These are phyloP conservation scores for Agaricus sinodeliciosus DNA, from an alignment of 768 basidiomycete genomes.

Conservation along the genomic window DNA sequence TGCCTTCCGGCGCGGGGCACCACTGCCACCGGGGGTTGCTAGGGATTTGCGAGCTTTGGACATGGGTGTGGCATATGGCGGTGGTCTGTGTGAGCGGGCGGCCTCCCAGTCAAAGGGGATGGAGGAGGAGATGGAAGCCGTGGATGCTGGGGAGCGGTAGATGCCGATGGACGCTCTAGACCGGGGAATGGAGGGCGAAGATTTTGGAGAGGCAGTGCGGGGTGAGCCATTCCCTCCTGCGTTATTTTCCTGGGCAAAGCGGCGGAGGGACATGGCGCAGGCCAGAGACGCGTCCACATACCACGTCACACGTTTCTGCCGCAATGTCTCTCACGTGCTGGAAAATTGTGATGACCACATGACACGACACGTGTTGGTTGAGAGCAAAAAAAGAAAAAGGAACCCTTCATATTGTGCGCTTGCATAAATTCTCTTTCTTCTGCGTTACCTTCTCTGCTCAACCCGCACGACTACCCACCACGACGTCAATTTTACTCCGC, in stretches of 20 bases:
- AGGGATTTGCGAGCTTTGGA: slow-evolving; percentile 40
- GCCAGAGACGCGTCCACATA: background rate
- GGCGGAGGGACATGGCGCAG: slow-evolving; percentile 49
- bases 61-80: slow-evolving; percentile 65
- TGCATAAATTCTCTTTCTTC: slow-evolving; percentile 15
- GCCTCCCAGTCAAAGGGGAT: slow-evolving; percentile 86
- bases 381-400: slow-evolving; percentile 40
- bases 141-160: slow-evolving; percentile 54
- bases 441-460: slow-evolving; percentile 19
- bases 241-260: slow-evolving; percentile 48
- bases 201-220: slow-evolving; percentile 22
- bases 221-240: slow-evolving; percentile 21
- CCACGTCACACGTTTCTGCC: slow-evolving; percentile 11
- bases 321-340: slow-evolving; percentile 19
- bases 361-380: slow-evolving; percentile 38
- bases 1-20: slow-evolving; percentile 40
- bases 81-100: slow-evolving; percentile 58
- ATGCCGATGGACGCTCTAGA: slow-evolving; percentile 42
- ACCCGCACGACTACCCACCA: slow-evolving; percentile 30
- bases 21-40: slow-evolving; percentile 17
- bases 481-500: slow-evolving; percentile 54
- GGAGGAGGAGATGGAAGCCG: slow-evolving; percentile 71
- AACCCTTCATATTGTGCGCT: slow-evolving; percentile 16
- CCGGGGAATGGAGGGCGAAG: slow-evolving; percentile 24
- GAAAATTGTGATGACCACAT: slow-evolving; percentile 22